These are phyloP conservation scores for Epichloe gansuensis DNA, from an alignment of 2,329 filamentous ascomycete genomes.

Conservation along the genomic window DNA sequence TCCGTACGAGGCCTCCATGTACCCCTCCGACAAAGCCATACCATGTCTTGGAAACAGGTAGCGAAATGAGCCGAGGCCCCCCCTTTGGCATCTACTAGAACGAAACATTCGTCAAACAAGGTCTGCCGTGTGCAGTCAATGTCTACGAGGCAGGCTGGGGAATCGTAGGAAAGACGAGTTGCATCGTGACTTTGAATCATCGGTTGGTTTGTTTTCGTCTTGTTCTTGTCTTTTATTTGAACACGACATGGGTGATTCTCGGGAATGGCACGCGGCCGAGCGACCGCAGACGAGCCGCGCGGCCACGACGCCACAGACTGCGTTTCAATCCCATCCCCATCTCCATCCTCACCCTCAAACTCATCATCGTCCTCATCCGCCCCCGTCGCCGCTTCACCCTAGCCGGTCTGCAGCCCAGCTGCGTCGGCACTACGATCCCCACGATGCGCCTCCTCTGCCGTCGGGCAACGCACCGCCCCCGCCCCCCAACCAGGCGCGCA, in stretches of 20 bases:
- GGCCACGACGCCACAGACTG: background rate
- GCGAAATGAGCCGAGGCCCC: constrained; percentile 1
- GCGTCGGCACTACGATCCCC: background rate
- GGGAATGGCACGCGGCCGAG: background rate
- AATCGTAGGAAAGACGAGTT: too few relatives aligned
- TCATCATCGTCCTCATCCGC: background rate
- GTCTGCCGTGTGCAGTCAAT: too few relatives aligned
- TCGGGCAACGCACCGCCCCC: background rate
- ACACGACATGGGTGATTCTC: background rate
- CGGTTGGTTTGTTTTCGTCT: background rate
- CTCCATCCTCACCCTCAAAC: background rate
- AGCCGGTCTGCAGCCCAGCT: background rate
- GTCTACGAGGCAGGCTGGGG: too few relatives aligned
- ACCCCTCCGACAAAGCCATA: background rate
- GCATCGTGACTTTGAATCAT: too few relatives aligned
- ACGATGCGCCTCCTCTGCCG: background rate
- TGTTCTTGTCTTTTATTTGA: background rate
- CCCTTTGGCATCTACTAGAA: background rate
- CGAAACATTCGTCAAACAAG: constrained; percentile 1
- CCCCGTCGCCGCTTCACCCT: too few relatives aligned
- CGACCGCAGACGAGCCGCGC: background rate
- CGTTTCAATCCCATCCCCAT: background rate
- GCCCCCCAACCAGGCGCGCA: constrained; percentile 9
- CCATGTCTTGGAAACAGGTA: background rate
- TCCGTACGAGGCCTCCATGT: background rate